Conservation (phyloP, 2,329 filamentous ascomycete genomes). For the Xylaria polymorpha region DNA sequence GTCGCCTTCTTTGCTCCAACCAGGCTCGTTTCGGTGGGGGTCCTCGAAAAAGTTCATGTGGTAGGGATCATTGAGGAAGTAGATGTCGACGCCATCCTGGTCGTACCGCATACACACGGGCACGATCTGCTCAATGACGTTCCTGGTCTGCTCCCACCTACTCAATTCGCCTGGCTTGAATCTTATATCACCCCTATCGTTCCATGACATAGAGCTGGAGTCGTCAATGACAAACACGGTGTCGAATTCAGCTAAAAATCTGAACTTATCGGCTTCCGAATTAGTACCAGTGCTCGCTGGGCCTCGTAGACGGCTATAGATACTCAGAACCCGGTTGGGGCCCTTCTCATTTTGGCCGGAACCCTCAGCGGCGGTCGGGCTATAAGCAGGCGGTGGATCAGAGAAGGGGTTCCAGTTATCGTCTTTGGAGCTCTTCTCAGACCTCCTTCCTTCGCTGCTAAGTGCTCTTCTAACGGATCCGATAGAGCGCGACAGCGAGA, state of each 20-base stretch:
- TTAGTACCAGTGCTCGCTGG: conserved; percentile 1
- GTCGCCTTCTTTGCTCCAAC: conserved; percentile 11
- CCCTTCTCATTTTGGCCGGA: conserved; percentile 4
- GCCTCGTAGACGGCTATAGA: conserved; percentile 21
- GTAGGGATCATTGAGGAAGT: conserved; percentile 82
- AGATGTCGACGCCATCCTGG: conserved; percentile 86
- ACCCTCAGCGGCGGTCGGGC: conserved; percentile 17
- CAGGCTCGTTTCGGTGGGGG: conserved; percentile 14
- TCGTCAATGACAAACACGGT: conserved; percentile 94
- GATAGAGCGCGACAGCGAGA: conserved; percentile 31
- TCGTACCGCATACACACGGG: conserved; percentile 86
- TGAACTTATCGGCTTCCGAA: conserved; percentile 49
- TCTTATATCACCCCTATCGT: conserved; percentile 50
- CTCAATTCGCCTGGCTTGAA: conserved; percentile 11
- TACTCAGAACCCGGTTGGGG: conserved; percentile 11
- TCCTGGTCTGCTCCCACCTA: conserved; percentile 78
- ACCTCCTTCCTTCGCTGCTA: conserved; percentile 23
- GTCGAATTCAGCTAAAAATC: conserved; percentile 83
- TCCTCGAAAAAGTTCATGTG: conserved; percentile 49
- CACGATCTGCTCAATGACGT: conserved; percentile 77
- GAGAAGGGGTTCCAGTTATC: conserved; percentile 25
- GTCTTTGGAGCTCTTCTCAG: conserved; percentile 3
- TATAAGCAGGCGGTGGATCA: conserved; percentile 43
- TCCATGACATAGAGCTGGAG: conserved; percentile 83
- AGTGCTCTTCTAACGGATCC: conserved; percentile 33